Evolutionary conservation across 352 stramenopile species (phyloP).

Genomic region (Globisporangium paroecandrum): DNA sequence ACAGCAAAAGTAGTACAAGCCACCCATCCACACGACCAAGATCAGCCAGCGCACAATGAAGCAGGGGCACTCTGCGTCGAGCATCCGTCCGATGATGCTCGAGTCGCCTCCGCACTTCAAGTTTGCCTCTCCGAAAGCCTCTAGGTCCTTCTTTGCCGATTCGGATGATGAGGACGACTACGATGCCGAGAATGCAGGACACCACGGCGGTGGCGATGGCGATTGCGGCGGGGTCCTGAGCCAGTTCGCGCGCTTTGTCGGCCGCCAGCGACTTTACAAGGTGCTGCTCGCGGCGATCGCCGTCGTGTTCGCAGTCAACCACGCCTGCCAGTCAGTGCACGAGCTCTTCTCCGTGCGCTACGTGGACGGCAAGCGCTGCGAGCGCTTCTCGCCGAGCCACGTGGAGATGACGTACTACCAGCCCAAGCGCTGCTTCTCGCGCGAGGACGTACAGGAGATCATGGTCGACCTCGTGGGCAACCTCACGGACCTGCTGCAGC

Average conservation of each 20-base stretch:
- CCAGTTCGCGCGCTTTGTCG: neutral
- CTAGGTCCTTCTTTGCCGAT: neutral
- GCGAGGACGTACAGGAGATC: too few species aligned
- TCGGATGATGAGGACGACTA: conserved; percentile 24
- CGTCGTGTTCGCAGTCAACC: neutral
- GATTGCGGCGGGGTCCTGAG: neutral
- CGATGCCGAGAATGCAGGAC: conserved; percentile 21
- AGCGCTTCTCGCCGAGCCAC: neutral
- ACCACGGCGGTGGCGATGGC: neutral
- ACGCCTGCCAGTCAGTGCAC: conserved; percentile 5
- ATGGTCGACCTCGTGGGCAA: too few species aligned
- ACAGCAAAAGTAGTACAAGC: neutral
- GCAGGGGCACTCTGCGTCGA: neutral
- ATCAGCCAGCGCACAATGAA: neutral
- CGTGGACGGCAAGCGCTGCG: conserved; percentile 18
- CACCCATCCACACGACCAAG: neutral
- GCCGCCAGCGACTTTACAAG: conserved; percentile 15
- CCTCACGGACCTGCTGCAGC: too few species aligned
- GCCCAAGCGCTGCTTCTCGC: too few species aligned
- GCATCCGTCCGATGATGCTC: neutral
- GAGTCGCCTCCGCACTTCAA: neutral
- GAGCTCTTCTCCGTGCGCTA: conserved; percentile 16
- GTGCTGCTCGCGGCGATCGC: conserved; percentile 7
- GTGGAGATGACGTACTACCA: too few species aligned
- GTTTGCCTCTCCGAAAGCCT: neutral